Evolutionary conservation across 2,329 filamentous ascomycete species (phyloP).

Genomic region (Colletotrichum filicis): DNA sequence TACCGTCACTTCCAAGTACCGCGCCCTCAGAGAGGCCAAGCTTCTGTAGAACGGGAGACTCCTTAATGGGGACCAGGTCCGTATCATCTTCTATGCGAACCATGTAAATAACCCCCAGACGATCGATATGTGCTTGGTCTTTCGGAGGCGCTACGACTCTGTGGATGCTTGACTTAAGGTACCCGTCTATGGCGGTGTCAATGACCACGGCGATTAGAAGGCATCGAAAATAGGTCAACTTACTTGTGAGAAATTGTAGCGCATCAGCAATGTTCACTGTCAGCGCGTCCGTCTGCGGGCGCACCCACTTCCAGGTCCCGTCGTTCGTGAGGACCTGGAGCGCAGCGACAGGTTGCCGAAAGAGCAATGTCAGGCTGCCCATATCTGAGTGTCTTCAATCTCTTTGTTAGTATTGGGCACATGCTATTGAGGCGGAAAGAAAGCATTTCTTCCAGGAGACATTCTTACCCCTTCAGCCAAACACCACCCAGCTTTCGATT

Average conservation of each 20-base stretch:
- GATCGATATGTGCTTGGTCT: constrained; percentile 44
- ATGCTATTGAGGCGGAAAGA: no score
- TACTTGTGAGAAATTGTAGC: constrained; percentile 54
- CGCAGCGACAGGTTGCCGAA: constrained; percentile 65
- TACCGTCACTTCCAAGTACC: constrained; percentile 34
- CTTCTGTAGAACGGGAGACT: constrained; percentile 46
- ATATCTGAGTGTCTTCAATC: constrained; percentile 59
- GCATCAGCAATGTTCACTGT: constrained; percentile 61
- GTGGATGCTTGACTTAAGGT: constrained; percentile 48
- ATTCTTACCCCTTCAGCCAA: neutral
- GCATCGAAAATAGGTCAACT: neutral
- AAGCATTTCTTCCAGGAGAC: neutral
- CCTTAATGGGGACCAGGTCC: constrained; percentile 42
- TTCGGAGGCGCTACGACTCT: constrained; percentile 45
- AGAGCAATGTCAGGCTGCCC: constrained; percentile 63
- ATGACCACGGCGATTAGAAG: neutral
- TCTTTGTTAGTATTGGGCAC: neutral
- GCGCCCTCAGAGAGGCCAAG: constrained; percentile 38
- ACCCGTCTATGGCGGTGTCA: constrained; percentile 40
- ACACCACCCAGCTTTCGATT: neutral
- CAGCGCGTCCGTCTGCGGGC: constrained; percentile 47
- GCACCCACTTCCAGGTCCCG: constrained; percentile 47
- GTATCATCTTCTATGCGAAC: constrained; percentile 34
- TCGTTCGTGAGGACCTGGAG: constrained; percentile 60
- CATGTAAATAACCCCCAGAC: neutral